These are phyloP conservation scores for Sophora flavescens DNA, from an alignment of 306 rosid genomes.

Conservation along the genomic window DNA sequence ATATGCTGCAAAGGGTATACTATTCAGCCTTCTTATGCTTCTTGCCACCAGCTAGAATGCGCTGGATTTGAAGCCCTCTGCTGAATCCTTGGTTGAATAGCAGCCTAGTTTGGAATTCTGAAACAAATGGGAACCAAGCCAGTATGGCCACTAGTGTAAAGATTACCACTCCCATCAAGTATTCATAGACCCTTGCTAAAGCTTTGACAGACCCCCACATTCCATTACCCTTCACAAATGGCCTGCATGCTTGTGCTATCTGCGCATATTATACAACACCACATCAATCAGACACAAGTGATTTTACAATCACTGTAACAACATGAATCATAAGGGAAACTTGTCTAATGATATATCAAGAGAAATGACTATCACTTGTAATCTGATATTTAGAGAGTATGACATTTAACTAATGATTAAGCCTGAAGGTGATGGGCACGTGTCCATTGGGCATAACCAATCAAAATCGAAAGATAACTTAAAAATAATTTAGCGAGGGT, in stretches of 20 bases:
- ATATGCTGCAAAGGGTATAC: too few relatives aligned
- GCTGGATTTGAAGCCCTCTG: conserved; percentile 95
- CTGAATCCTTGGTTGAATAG: conserved; percentile 98
- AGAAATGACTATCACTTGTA: conserved; percentile 6
- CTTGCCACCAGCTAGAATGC: conserved; percentile 94
- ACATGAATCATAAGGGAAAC: neutral
- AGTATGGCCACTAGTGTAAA: conserved; percentile 82
- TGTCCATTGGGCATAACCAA: neutral
- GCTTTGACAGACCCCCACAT: conserved; percentile 97
- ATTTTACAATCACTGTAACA: conserved; percentile 15
- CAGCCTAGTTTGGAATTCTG: conserved; percentile 94
- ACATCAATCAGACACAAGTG: conserved; percentile 38
- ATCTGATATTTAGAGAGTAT: neutral
- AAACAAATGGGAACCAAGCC: conserved; percentile 97
- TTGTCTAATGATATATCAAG: conserved; percentile 12
- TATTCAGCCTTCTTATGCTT: conserved; percentile 62
- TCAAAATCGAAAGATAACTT: neutral
- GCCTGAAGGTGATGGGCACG: conserved; percentile 29
- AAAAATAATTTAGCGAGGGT: too few relatives aligned
- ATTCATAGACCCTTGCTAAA: conserved; percentile 86
- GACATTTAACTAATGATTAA: neutral
- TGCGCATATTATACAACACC: conserved; percentile 49
- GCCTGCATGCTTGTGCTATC: conserved; percentile 86
- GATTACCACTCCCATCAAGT: conserved; percentile 83
- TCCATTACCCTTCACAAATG: conserved; percentile 72